Evolutionary conservation across 2,329 filamentous ascomycete genomes (phyloP).

Genomic region (Ophiognomonia clavigignenti-juglandacearum): DNA sequence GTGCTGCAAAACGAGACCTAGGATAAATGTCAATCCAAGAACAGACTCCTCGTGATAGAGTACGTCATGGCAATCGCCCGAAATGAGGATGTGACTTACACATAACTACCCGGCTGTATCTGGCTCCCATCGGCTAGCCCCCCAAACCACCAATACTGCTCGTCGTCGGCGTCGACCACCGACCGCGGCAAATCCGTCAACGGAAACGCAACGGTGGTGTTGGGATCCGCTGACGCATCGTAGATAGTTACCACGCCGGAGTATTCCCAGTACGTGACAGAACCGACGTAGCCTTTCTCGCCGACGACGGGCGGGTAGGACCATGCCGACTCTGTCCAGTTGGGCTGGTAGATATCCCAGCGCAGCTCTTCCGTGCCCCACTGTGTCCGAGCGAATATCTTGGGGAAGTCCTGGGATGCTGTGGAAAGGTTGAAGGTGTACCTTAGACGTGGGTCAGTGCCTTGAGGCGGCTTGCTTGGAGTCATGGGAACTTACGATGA

Average conservation of each 20-base stretch:
- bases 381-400: slow-evolving; percentile 15
- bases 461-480: not conserved
- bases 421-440: slow-evolving; percentile 23
- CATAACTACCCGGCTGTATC: slow-evolving; percentile 4
- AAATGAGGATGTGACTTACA: not conserved
- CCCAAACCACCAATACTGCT: slow-evolving; percentile 12
- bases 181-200: slow-evolving; percentile 2
- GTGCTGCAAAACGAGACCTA: slow-evolving; percentile 5
- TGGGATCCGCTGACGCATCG: slow-evolving; percentile 3
- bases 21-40: not conserved
- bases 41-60: not conserved
- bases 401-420: slow-evolving; percentile 21
- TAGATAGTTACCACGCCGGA: slow-evolving; percentile 4
- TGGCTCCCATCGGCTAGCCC: slow-evolving; percentile 6
- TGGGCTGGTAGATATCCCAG: slow-evolving; percentile 23
- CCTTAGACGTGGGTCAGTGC: slow-evolving; percentile 3
- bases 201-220: slow-evolving; percentile 5
- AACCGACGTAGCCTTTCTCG: slow-evolving; percentile 18
- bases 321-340: slow-evolving; percentile 23
- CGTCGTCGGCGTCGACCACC: not conserved
- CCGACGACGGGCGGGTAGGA: slow-evolving; percentile 25
- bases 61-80: not conserved
- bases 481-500: slow-evolving; percentile 16
- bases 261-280: slow-evolving; percentile 8
- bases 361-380: slow-evolving; percentile 23